These are phyloP conservation scores for Aspergillus piperis DNA, from an alignment of 2,329 filamentous ascomycete genomes.

Conservation along the genomic window DNA sequence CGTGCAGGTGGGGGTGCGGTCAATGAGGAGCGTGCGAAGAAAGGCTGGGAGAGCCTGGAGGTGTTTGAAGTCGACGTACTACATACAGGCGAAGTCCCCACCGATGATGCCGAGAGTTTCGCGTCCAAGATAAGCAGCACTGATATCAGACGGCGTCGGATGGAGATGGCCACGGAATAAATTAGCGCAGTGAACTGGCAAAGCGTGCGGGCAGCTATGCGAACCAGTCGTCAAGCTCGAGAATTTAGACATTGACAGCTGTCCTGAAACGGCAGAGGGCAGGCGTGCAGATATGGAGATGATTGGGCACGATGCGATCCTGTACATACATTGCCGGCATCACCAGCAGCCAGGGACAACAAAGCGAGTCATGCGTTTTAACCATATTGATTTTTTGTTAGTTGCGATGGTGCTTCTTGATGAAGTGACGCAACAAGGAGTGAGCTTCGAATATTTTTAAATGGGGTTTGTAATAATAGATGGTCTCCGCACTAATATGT, in stretches of 20 bases:
- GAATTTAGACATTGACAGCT: neutral
- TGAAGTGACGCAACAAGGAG: neutral
- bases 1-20: slow-evolving; percentile 79
- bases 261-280: slow-evolving; percentile 1
- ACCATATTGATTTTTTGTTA: neutral
- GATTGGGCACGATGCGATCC: slow-evolving; percentile 1
- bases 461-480: slow-evolving; percentile 3
- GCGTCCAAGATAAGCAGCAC: slow-evolving; percentile 89
- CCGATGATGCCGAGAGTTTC: slow-evolving; percentile 60
- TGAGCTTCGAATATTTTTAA: neutral
- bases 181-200: slow-evolving; percentile 12
- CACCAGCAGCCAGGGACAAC: neutral
- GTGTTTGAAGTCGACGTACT: slow-evolving; percentile 90
- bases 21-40: slow-evolving; percentile 76
- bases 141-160: slow-evolving; percentile 65
- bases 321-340: slow-evolving; percentile 4
- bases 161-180: slow-evolving; percentile 39
- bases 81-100: slow-evolving; percentile 63
- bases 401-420: neutral
- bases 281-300: slow-evolving; percentile 1
- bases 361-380: neutral
- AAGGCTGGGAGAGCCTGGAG: slow-evolving; percentile 73
- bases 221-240: neutral
- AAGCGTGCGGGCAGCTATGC: slow-evolving; percentile 4
- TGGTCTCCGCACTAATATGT: neutral